phyloP scores from a whole-genome alignment of 1,139 yeast genomes.

The Blastobotrys persicus region DNA sequence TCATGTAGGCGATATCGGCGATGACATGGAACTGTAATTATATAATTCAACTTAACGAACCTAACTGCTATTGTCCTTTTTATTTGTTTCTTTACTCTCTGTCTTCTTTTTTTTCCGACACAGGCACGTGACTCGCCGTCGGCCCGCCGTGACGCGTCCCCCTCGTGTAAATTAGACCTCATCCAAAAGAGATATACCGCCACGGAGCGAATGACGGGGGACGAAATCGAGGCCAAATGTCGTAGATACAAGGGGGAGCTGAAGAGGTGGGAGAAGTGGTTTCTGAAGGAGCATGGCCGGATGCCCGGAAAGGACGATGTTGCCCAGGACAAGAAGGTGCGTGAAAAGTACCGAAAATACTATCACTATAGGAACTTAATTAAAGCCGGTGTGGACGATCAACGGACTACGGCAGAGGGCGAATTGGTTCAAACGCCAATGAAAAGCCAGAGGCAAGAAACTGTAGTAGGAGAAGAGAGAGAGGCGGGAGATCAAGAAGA shows the following conservation, averaged over 20 bases:
- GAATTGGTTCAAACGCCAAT: not conserved
- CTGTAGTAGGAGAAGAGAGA: conserved; percentile 8
- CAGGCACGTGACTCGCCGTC: not conserved
- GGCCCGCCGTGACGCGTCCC: not conserved
- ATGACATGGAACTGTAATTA: conserved; percentile 61
- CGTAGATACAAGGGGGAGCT: conserved; percentile 33
- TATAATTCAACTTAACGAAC: conserved; percentile 2
- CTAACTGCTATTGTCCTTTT: not conserved
- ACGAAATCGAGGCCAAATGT: conserved; percentile 44
- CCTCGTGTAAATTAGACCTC: not conserved
- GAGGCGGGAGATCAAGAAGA: conserved; percentile 5
- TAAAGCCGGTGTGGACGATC: not conserved
- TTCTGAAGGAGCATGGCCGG: conserved; percentile 3
- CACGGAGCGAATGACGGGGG: not conserved
- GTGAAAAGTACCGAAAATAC: not conserved
- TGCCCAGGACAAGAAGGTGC: not conserved
- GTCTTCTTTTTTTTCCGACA: not conserved
- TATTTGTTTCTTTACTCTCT: no score
- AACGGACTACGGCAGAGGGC: no score
- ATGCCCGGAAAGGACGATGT: conserved; percentile 1
- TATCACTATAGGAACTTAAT: not conserved
- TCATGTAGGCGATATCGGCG: conserved; percentile 52
- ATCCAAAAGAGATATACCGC: not conserved
- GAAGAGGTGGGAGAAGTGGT: conserved; percentile 2
- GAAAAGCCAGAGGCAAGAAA: not conserved